Conservation (phyloP, 2,329 filamentous ascomycete genomes). For the Diaporthe humulicola region DNA sequence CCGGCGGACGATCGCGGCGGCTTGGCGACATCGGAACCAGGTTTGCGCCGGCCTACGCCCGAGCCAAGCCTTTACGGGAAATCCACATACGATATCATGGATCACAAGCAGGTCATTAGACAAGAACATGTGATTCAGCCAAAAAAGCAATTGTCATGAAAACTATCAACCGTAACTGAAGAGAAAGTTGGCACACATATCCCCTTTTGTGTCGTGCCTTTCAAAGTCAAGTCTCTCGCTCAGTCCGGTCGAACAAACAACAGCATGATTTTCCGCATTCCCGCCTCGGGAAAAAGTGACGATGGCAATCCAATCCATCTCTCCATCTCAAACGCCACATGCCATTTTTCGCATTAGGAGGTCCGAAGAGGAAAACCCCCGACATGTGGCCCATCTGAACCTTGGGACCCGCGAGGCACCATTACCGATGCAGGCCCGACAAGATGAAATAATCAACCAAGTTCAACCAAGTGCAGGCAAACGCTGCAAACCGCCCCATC, state of each 20-base stretch:
- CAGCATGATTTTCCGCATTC: background rate
- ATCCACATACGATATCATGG: background rate
- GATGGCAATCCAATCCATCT: background rate
- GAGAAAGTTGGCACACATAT: background rate
- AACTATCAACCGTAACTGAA: background rate
- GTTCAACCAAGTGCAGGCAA: no score
- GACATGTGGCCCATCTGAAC: background rate
- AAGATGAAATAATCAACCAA: background rate
- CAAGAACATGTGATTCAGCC: no score
- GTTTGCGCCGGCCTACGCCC: background rate
- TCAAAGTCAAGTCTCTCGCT: background rate
- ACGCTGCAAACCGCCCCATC: background rate
- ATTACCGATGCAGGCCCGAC: background rate
- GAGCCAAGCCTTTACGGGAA: no score
- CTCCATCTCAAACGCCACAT: background rate
- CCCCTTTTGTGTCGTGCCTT: background rate
- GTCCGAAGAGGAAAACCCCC: background rate
- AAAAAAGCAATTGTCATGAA: background rate
- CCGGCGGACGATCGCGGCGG: background rate
- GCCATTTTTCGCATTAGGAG: background rate
- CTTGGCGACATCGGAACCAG: slow-evolving; percentile 11
- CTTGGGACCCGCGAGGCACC: background rate
- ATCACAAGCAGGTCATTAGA: rapidly evolving
- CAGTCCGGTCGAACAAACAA: background rate
- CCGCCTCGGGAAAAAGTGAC: no score